Base-by-base conservation (phyloP, 2,329 filamentous ascomycete genomes). In the Pyricularia pennisetigena region DNA sequence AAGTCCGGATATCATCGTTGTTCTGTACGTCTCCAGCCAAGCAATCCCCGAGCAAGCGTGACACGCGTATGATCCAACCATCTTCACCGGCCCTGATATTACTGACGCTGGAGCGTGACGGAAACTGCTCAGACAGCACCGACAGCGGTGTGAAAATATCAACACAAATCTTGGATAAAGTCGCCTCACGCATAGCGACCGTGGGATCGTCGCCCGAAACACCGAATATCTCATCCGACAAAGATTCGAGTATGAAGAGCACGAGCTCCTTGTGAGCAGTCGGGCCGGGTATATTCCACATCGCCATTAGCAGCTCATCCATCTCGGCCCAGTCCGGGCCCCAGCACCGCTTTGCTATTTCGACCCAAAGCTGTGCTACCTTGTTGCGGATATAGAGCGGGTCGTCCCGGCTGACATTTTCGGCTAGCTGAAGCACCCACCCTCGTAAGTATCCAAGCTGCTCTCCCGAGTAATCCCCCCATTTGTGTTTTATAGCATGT, bases 221-320 rank as follows among this genome's bases (percentile, higher is more conserved):
- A 72, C 91, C 92, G 79, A 98, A 97, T 67, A 97, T 88, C 77
- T 98, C 95, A 73, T 98, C 95, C 2, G 94, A 97, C 41, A 99
- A 83, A 23, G 90, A 94, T 80, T 98, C 95, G 66, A 99, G 84
- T 63, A 98, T 87, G 69, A 90, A 90, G 41, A 99, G 84, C 35
- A 97, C 94, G 68, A 98, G 86, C 76, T 95, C 91, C 78, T 96
- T 95, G 76, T 89, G 86, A 8, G 85, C 85, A 35, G 84, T 79
- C 29, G 85, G 85, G 71, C 87, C 85, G 23, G 83, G 83, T 20
- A 84, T 78, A 76, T 93, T 89, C 95, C 95, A 99, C 24, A 98
- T 83, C 74, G 88, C 86, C 63, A 94, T 86, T 68, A 99, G 84
- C 75, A 91, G 84, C 71, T 88, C 81, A 77, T 99, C 96, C 94